phyloP scores from a whole-genome alignment of 305 asterid genomes.

The Stenogyne calaminthoides region DNA sequence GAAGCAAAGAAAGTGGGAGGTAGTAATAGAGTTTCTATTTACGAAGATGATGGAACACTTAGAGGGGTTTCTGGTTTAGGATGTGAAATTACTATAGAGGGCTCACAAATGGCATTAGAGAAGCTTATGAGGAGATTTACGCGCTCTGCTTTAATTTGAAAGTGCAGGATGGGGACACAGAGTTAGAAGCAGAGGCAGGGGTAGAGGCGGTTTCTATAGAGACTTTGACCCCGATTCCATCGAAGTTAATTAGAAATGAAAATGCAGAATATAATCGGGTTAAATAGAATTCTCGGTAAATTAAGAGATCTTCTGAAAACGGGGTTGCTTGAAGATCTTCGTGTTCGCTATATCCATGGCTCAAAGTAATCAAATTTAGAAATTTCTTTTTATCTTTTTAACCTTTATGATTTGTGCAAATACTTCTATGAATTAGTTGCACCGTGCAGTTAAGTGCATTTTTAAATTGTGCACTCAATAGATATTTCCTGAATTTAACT shows the following conservation, averaged over 20 bases:
- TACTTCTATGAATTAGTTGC: too few species aligned
- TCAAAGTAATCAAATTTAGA: constrained; percentile 49
- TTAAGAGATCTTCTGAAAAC: constrained; percentile 82
- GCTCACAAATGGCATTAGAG: constrained; percentile 29
- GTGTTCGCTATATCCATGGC: constrained; percentile 61
- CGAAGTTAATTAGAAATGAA: constrained; percentile 69
- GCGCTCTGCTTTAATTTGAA: constrained; percentile 57
- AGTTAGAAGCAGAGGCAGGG: constrained; percentile 37
- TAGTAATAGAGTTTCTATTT: constrained; percentile 22
- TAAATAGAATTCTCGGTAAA: constrained; percentile 55
- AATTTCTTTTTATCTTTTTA: not conserved
- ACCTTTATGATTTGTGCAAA: constrained; percentile 2
- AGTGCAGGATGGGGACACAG: constrained; percentile 38
- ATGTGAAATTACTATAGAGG: constrained; percentile 34
- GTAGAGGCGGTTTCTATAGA: constrained; percentile 30
- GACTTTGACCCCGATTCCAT: constrained; percentile 41
- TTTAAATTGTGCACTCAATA: too few species aligned
- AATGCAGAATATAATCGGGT: constrained; percentile 72
- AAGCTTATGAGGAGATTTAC: constrained; percentile 59
- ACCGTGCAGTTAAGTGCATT: too few species aligned
- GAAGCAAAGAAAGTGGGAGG: constrained; percentile 33
- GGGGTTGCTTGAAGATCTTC: constrained; percentile 79
- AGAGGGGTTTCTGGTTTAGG: constrained; percentile 32
- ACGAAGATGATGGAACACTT: constrained; percentile 20
- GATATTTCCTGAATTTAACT: too few species aligned